Percentiles rank a stretch among this genome's conserved stretches.
phyloP scores from a whole-genome alignment of 768 basidiomycete genomes.

The Lactifluus piperatus region DNA sequence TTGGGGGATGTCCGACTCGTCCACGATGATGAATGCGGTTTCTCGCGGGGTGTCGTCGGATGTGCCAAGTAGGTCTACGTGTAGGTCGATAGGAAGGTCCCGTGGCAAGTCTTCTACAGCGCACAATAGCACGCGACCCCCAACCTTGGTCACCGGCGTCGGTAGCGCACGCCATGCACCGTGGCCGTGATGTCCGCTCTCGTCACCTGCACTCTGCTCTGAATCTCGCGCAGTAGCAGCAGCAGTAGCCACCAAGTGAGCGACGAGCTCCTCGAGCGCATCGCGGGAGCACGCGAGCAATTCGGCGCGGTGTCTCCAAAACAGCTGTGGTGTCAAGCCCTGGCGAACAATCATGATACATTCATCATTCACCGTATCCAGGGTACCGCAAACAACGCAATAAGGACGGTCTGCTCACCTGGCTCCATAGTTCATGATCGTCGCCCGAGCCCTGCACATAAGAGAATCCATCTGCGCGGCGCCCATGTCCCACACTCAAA shows the following conservation, averaged over 20 bases:
- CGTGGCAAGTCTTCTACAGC: constrained; percentile 26
- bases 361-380: no score
- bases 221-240: not conserved
- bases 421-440: constrained; percentile 87
- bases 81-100: constrained; percentile 6
- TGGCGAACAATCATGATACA: constrained; percentile 25
- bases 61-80: not conserved
- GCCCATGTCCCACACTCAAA: constrained; percentile 44
- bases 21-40: constrained; percentile 28
- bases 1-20: constrained; percentile 1
- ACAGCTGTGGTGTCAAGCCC: constrained; percentile 69
- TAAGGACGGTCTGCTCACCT: constrained; percentile 35
- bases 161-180: constrained; percentile 17
- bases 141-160: constrained; percentile 30
- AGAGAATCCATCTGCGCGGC: constrained; percentile 59
- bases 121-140: constrained; percentile 37
- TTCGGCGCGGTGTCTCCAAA: constrained; percentile 49
- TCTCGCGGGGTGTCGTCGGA: not conserved
- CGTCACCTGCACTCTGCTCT: not conserved
- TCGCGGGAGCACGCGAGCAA: constrained; percentile 42
- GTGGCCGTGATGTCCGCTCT: not conserved
- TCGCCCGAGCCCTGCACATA: constrained; percentile 95
- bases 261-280: constrained; percentile 42
- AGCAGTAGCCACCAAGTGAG: constrained; percentile 14
- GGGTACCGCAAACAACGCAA: no score